These are phyloP conservation scores for Elongisporangium undulatum DNA, from an alignment of 352 stramenopile species.

Conservation along the genomic window DNA sequence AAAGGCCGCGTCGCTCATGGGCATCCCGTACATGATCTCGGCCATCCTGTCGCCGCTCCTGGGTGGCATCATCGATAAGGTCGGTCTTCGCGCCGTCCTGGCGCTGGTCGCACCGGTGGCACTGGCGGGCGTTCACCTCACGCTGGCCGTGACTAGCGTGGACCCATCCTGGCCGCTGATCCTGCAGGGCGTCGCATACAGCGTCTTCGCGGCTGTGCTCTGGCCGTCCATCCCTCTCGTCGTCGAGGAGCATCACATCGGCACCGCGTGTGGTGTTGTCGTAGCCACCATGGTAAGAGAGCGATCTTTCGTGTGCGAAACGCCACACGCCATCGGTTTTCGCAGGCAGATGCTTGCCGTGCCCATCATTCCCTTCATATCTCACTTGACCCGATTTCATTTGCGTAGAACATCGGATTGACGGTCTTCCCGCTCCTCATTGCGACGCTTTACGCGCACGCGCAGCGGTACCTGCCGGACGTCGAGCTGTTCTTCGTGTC, in stretches of 20 bases:
- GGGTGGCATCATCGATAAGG: conserved; percentile 72
- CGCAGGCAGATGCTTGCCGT: background rate
- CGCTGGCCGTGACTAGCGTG: conserved; percentile 44
- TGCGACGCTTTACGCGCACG: conserved; percentile 33
- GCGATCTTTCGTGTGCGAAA: background rate
- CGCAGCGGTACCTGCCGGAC: conserved; percentile 33
- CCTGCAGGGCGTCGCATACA: conserved; percentile 79
- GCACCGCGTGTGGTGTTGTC: conserved; percentile 1
- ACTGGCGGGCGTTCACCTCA: conserved; percentile 62
- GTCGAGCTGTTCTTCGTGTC: conserved; percentile 56
- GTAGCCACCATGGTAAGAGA: background rate
- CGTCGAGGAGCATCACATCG: background rate
- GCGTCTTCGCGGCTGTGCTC: conserved; percentile 75
- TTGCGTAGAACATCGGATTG: conserved; percentile 51
- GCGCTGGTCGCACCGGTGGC: conserved; percentile 43
- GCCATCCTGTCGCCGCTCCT: conserved; percentile 68
- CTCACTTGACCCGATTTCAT: background rate
- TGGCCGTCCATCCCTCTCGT: conserved; percentile 73
- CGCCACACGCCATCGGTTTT: background rate
- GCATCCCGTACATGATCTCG: conserved; percentile 82
- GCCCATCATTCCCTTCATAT: background rate
- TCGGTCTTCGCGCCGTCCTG: conserved; percentile 62
- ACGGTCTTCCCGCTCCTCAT: conserved; percentile 61
- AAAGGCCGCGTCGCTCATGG: conserved; percentile 60
- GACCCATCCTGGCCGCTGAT: conserved; percentile 68